Evolutionary conservation across 2,329 filamentous ascomycete genomes (phyloP), one percentile per base, ranked within the genome.

Genomic region (Falciphora oryzae): DNA sequence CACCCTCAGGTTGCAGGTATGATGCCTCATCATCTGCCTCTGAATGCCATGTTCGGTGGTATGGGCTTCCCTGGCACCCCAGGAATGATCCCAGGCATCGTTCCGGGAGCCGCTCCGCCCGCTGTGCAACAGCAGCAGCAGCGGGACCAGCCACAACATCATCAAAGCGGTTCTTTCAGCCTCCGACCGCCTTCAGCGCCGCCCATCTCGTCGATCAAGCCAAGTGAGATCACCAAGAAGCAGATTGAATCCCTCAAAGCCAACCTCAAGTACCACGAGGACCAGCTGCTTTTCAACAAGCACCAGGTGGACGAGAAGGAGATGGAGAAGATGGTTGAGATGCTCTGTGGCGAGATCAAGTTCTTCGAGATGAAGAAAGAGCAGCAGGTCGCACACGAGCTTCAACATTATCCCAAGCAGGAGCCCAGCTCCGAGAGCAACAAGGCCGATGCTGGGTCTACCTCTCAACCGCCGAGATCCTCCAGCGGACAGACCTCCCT

Each of bases 231-330:
- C 68, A 87, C 83, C 10, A 83, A 77, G 70, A 84, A 82, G 68
- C 85, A 87, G 68, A 80, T 87, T 62, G 78, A 81, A 28, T 74
- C 76, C 57, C 78, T 88, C 64, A 79, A 79, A 57, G 69, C 71
- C n/a, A 79, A 80, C n/a, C 76, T 88, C 66, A 84, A 81, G 69
- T 81, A 82, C 65, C 77, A 83, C 57, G 81, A 87, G 67, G 81
- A 85, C 66, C 85, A 89, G 68, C 73, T 88, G 59, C 79, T 81
- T 63, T 86, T 84, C 76, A 88, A 88, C 70, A 82, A 80, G 68
- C 84, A 88, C 67, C 85, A 88, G 68, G 85, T 88, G 67, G 85
- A 88, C 65, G 83, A 85, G 68, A 79, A 77, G 66, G 74, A 78
- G 44, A 80, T 85, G 71, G 77, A 81, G 66, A 73, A 76, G 28